A percentile compares a stretch with the other conserved stretches of the same genome.
These are phyloP conservation scores for Heterobasidion occidentale DNA, from an alignment of 1,284 basidiomycete species.

Conservation along the genomic window DNA sequence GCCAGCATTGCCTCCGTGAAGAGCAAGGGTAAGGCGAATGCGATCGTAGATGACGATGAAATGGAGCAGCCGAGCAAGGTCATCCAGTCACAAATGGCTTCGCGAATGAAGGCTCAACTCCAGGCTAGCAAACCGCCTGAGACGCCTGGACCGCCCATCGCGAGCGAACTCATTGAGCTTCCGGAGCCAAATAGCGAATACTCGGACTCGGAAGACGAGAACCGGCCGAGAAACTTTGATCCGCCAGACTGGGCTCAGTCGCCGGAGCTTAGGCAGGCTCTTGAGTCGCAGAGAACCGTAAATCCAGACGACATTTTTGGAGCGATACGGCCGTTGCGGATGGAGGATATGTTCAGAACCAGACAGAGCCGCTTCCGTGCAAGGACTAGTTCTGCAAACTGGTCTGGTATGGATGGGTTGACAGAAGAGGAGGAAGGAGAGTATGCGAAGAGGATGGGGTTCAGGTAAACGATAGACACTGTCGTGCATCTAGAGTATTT, in stretches of 20 bases:
- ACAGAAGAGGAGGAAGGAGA: conserved; percentile 78
- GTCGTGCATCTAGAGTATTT: background rate
- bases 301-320: conserved; percentile 94
- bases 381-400: conserved; percentile 89
- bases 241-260: conserved; percentile 87
- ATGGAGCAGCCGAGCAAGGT: conserved; percentile 42
- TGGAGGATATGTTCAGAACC: conserved; percentile 80
- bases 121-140: conserved; percentile 41
- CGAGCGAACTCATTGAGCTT: conserved; percentile 81
- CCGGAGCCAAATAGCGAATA: conserved; percentile 95
- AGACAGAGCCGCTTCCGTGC: conserved; percentile 76
- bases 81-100: conserved; percentile 62
- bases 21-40: conserved; percentile 39
- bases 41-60: conserved; percentile 38
- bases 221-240: conserved; percentile 61
- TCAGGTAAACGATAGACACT: conserved; percentile 21
- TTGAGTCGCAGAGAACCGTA: conserved; percentile 73
- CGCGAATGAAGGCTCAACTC: conserved; percentile 56
- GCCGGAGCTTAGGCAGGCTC: conserved; percentile 70
- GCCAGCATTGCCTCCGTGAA: conserved; percentile 21
- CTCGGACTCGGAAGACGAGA: conserved; percentile 90
- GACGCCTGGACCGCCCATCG: conserved; percentile 32
- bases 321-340: conserved; percentile 72
- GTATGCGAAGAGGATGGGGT: conserved; percentile 89
- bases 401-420: conserved; percentile 80